These are phyloP conservation scores for Jamesozyma gamospora DNA, from an alignment of 805 yeast species.

Conservation along the genomic window DNA sequence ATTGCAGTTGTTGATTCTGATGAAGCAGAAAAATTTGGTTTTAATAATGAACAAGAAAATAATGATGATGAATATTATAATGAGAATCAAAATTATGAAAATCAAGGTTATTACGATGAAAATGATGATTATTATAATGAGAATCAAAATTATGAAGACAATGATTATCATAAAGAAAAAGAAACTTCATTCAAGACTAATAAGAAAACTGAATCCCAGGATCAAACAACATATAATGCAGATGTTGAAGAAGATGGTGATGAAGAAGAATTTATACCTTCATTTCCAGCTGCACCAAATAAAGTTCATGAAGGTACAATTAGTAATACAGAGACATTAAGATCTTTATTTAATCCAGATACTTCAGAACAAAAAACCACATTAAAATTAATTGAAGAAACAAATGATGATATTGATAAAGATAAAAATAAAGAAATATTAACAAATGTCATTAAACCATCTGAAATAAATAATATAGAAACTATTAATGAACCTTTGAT, in stretches of 20 bases:
- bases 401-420: constrained; percentile 40
- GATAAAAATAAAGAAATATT: constrained; percentile 34
- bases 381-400: constrained; percentile 36
- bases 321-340: constrained; percentile 50
- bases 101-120: constrained; percentile 8
- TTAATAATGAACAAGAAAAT: constrained; percentile 33
- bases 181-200: background rate
- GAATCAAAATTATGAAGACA: background rate
- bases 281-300: constrained; percentile 32
- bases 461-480: constrained; percentile 2
- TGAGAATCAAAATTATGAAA: constrained; percentile 27
- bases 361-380: constrained; percentile 24
- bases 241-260: constrained; percentile 26
- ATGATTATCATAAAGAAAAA: constrained; percentile 1
- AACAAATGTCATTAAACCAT: background rate
- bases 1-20: constrained; percentile 34
- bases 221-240: constrained; percentile 10
- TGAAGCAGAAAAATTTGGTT: constrained; percentile 31
- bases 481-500: background rate
- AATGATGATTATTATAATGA: constrained; percentile 1
- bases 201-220: background rate
- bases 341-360: constrained; percentile 46
- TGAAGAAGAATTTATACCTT: constrained; percentile 45
- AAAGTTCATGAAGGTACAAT: constrained; percentile 20
- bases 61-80: background rate